Conservation (phyloP, 108 stramenopile genomes). For the Schizochytrium sp. region DNA sequence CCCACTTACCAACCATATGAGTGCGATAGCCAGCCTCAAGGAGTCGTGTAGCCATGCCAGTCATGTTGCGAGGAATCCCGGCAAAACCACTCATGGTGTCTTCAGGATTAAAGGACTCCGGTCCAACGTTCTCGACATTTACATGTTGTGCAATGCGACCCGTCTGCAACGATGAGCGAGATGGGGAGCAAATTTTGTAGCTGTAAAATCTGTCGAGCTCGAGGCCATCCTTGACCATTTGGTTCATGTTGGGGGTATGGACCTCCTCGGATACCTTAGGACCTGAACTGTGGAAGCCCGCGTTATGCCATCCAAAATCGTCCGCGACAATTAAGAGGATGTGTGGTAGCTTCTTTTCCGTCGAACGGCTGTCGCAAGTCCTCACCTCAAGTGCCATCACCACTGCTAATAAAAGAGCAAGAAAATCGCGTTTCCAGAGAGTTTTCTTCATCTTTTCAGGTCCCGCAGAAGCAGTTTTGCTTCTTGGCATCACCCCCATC, state of each 20-base stretch:
- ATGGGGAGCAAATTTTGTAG: conserved; percentile 69
- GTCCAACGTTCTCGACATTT: conserved; percentile 65
- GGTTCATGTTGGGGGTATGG: conserved; percentile 68
- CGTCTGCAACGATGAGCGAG: conserved; percentile 66
- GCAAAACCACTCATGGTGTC: conserved; percentile 61
- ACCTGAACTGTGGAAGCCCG: conserved; percentile 65
- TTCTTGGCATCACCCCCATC: too few species aligned
- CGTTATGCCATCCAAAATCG: conserved; percentile 71
- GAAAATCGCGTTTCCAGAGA: too few species aligned
- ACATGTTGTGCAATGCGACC: conserved; percentile 70
- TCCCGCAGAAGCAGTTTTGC: too few species aligned
- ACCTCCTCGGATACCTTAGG: conserved; percentile 40
- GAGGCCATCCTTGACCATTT: conserved; percentile 66
- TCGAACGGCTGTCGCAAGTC: background rate
- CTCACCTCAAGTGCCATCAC: too few species aligned
- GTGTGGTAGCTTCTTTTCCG: conserved; percentile 63
- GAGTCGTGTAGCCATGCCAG: conserved; percentile 67
- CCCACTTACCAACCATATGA: conserved; percentile 73
- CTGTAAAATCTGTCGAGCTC: conserved; percentile 70
- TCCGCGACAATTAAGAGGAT: conserved; percentile 70
- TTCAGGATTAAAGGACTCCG: conserved; percentile 61
- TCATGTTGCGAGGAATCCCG: conserved; percentile 72
- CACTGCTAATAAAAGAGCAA: too few species aligned
- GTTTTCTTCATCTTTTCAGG: too few species aligned
- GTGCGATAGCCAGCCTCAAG: conserved; percentile 60